Evolutionary conservation across 1,284 basidiomycete genomes (phyloP).

Genomic region (Malassezia obtusa): DNA sequence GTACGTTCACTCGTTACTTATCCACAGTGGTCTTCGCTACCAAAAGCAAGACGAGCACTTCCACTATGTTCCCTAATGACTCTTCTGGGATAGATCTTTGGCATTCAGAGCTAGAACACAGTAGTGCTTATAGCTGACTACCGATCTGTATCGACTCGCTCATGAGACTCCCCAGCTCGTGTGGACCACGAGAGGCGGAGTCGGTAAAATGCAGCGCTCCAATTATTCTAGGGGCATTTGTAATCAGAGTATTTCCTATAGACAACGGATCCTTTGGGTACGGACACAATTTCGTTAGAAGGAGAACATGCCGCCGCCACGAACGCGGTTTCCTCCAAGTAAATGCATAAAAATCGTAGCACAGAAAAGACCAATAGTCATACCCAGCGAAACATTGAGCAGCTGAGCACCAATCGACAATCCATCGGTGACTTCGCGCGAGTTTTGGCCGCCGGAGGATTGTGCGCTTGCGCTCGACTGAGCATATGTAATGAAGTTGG

Average conservation of each 20-base stretch:
- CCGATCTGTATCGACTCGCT: too few relatives aligned
- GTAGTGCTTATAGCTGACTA: too few relatives aligned
- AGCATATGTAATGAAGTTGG: slow-evolving; percentile 5
- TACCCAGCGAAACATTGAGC: slow-evolving; percentile 41
- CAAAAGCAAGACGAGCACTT: slow-evolving; percentile 6
- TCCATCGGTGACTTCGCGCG: slow-evolving; percentile 16
- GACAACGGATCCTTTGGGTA: not conserved
- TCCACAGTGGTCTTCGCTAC: slow-evolving; percentile 17
- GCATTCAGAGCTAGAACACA: too few relatives aligned
- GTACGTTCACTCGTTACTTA: slow-evolving; percentile 14
- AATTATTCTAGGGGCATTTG: not conserved
- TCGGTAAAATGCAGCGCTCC: too few relatives aligned
- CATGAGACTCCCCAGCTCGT: too few relatives aligned
- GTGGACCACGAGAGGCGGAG: too few relatives aligned
- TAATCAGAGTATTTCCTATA: not conserved
- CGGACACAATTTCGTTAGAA: slow-evolving; percentile 22
- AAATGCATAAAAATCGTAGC: slow-evolving; percentile 37
- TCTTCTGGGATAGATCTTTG: too few relatives aligned
- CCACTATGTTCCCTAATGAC: slow-evolving; percentile 2
- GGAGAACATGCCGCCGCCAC: slow-evolving; percentile 36
- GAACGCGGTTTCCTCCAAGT: slow-evolving; percentile 31
- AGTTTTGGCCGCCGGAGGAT: not conserved
- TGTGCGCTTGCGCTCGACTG: slow-evolving; percentile 5
- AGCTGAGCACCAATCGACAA: slow-evolving; percentile 25
- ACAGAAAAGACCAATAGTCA: slow-evolving; percentile 45